phyloP scores from a whole-genome alignment of 169 alveolate species.

The Ichthyophthirius multifiliis region DNA sequence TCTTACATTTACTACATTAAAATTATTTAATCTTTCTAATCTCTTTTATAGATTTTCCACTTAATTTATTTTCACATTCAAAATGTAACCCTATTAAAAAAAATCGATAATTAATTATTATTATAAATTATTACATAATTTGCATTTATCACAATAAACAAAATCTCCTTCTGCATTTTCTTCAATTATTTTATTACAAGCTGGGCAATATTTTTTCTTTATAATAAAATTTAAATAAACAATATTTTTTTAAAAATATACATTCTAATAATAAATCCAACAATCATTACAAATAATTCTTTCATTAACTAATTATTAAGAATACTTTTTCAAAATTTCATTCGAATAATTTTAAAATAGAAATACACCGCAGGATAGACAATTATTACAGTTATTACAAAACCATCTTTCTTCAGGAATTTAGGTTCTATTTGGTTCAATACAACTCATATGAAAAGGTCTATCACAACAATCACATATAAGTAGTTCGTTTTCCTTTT shows the following conservation, averaged over 20 bases:
- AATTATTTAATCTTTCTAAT: not conserved
- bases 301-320: not conserved
- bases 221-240: not conserved
- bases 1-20: not conserved
- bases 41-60: not conserved
- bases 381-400: constrained; percentile 40
- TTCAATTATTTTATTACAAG: not conserved
- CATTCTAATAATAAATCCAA: not conserved
- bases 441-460: constrained; percentile 45
- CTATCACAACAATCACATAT: constrained; percentile 58
- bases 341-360: not conserved
- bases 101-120: not conserved
- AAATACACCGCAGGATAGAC: not conserved
- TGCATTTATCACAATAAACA: constrained; percentile 8
- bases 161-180: not conserved
- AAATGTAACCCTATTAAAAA: not conserved
- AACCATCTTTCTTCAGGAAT: constrained; percentile 44
- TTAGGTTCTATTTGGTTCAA: constrained; percentile 21
- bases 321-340: not conserved
- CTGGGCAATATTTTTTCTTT: constrained; percentile 17
- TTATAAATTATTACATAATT: not conserved
- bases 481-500: constrained; percentile 34
- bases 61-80: not conserved
- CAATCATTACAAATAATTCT: constrained; percentile 12
- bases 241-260: not conserved